These are phyloP conservation scores for Fragaria nilgerrensis DNA, from an alignment of 306 rosid genomes.

Conservation along the genomic window DNA sequence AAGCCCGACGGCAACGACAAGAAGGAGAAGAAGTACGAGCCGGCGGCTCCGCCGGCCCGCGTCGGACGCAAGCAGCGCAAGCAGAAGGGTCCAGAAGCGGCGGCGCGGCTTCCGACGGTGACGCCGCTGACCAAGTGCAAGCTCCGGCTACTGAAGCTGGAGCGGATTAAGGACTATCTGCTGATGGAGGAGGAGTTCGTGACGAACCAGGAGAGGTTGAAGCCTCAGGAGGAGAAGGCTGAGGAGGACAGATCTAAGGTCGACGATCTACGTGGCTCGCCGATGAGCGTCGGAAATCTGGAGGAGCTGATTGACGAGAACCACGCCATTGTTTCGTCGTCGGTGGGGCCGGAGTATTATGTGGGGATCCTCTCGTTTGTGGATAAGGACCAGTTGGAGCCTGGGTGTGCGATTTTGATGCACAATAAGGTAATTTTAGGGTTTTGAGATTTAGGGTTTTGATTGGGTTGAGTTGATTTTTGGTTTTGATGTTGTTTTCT, in stretches of 20 bases:
- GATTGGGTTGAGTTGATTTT: too few species aligned
- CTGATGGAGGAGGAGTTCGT: slow-evolving; percentile 98
- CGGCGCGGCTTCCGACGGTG: slow-evolving; percentile 76
- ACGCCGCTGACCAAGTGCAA: slow-evolving; percentile 85
- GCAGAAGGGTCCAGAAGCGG: slow-evolving; percentile 93
- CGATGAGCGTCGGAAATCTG: slow-evolving; percentile 93
- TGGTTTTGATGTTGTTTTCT: neutral
- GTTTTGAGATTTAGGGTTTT: slow-evolving; percentile 14
- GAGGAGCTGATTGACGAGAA: slow-evolving; percentile 96
- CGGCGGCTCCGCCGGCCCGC: slow-evolving; percentile 86
- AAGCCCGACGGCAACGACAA: slow-evolving; percentile 73
- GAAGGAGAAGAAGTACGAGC: slow-evolving; percentile 93
- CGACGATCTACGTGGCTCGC: slow-evolving; percentile 94
- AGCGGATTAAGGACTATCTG: slow-evolving; percentile 83
- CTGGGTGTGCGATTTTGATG: slow-evolving; percentile 97
- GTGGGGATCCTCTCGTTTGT: slow-evolving; percentile 91
- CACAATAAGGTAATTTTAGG: slow-evolving; percentile 71
- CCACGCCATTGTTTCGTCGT: slow-evolving; percentile 93
- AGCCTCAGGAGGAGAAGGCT: slow-evolving; percentile 96
- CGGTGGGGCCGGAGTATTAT: slow-evolving; percentile 96
- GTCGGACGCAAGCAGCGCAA: slow-evolving; percentile 91
- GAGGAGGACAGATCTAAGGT: slow-evolving; percentile 99
- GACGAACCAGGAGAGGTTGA: slow-evolving; percentile 85
- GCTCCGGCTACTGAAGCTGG: slow-evolving; percentile 78
- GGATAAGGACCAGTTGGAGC: slow-evolving; percentile 95